Conservation (phyloP, 164 flowering plant species). For the Liquidambar formosana region DNA sequence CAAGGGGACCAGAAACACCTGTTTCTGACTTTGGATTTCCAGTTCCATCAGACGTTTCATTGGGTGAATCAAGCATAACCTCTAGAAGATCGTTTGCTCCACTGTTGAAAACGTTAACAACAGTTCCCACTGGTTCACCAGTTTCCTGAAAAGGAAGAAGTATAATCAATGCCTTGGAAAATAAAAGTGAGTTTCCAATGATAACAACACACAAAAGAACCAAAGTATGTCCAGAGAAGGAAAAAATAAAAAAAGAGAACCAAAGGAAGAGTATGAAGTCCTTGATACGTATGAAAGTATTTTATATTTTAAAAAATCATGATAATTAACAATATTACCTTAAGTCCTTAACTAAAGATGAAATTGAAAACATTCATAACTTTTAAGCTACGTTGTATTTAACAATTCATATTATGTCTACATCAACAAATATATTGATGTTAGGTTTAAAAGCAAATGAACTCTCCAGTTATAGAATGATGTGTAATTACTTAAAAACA, state of each 20-base stretch:
- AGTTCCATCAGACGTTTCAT: constrained; percentile 25
- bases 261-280: background rate
- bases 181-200: background rate
- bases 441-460: too few species aligned
- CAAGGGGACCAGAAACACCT: constrained; percentile 46
- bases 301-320: too few species aligned
- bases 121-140: constrained; percentile 72
- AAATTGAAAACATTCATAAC: background rate
- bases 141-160: constrained; percentile 60
- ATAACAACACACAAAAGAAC: background rate
- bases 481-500: background rate
- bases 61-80: constrained; percentile 54
- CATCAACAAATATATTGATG: background rate
- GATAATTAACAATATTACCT: too few species aligned
- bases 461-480: background rate
- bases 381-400: background rate
- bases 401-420: background rate
- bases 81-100: constrained; percentile 81
- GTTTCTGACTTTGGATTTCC: constrained; percentile 34
- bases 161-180: background rate
- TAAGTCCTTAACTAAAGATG: too few species aligned
- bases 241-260: background rate
- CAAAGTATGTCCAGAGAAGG: background rate
- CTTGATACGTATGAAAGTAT: background rate
- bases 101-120: constrained; percentile 61